Evolutionary conservation across 768 basidiomycete species (phyloP), one percentile per base, ranked within the genome.

Genomic region (Tubosaeta brunneosetosa): DNA sequence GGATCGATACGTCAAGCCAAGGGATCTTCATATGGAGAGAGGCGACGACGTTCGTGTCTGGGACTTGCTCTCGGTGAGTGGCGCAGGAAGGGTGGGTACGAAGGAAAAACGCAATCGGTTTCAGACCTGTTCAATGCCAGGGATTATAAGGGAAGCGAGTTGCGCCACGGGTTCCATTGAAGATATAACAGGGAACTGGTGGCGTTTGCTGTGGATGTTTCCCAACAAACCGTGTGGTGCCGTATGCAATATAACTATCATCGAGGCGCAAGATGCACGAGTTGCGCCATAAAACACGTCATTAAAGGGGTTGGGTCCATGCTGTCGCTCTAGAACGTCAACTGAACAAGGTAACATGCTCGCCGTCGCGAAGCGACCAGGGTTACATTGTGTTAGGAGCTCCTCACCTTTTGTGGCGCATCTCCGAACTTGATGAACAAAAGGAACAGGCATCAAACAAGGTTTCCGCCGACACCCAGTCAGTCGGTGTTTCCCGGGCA

Each of bases 1-100:
- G 63, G 11, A 60, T 38, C 0, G 56, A 55, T 1, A 64, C 2
- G 3, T 65, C 58, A 2, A 60, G 37, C 63, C 61, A 64, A 13
- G 45, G 22, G 16, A 53, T 34, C 40, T 38, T 49, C 51, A 56
- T 56, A 22, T 26, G 19, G 51, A 52, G 29, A 43, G 22, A 43
- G 32, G 14, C 9, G 44, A 13, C 32, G 44, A 33, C 22, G 27
- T 41, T 41, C 9, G 22, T 22, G 22, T 22, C 22, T 22, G 22
- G 3, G 22, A 22, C 22, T 22, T 22, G 19, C 17, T 16, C 19
- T 31, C 31, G 27, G 31, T 34, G 19, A 5, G 14, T 25, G 19
- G 45, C 3, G n/a, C 29, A 19, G 44, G n/a, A 33, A 34, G 4
- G 22, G 45, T 34, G 14, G 45, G 32, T 5, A 25, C 11, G 13